phyloP scores from a whole-genome alignment of 1,284 basidiomycete genomes.

The Puccinia hordei region DNA sequence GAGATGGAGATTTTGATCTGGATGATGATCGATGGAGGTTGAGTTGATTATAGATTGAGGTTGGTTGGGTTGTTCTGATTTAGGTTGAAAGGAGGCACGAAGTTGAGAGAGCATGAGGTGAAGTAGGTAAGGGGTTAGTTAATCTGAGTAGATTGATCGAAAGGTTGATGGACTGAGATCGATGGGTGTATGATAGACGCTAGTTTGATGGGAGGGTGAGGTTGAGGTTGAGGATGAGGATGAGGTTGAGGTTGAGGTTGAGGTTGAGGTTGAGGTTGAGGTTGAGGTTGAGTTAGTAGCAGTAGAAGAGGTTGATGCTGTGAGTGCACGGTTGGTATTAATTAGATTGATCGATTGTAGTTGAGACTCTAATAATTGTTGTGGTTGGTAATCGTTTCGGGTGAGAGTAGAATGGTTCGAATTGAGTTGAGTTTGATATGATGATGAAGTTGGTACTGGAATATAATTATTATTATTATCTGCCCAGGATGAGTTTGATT shows the following conservation, averaged over 20 bases:
- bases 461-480: background rate
- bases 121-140: too few species aligned
- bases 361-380: too few species aligned
- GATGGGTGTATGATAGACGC: too few species aligned
- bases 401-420: too few species aligned
- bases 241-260: background rate
- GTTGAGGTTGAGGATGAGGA: constrained; percentile 16
- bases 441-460: background rate
- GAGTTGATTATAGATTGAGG: background rate
- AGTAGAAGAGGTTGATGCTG: background rate
- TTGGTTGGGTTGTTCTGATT: background rate
- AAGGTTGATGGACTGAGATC: background rate
- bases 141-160: background rate
- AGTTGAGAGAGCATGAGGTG: background rate
- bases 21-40: too few species aligned
- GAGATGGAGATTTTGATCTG: too few species aligned
- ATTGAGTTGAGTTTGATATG: too few species aligned
- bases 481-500: background rate
- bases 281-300: too few species aligned
- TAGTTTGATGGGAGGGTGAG: background rate
- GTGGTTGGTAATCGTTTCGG: too few species aligned
- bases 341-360: too few species aligned
- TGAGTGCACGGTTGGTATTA: too few species aligned
- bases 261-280: too few species aligned
- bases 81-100: background rate